Base-by-base conservation (phyloP, 371 early-diverging fungal genomes). In the Pancytospora philotis region DNA sequence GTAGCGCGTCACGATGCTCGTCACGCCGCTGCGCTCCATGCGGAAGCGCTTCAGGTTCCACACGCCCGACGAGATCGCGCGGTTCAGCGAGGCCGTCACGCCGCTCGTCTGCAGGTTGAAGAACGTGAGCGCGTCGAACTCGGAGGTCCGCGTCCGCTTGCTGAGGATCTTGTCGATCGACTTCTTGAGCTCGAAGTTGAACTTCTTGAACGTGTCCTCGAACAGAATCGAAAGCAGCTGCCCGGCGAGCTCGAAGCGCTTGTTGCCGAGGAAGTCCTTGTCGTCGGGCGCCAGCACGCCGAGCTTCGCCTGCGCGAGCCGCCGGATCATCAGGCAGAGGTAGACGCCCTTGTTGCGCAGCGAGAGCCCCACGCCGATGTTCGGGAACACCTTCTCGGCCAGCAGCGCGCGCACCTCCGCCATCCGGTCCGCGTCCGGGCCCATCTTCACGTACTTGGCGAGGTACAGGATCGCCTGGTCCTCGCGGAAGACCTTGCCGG, bases 21-120 rank as follows among this genome's bases (percentile, higher is more conserved):
- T 96, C 38, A 99, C 90, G 62, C 99, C 99, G 19, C 93, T 90
- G 49, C 97, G 86, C 76, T 99, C 98, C 98, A 99, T 98, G 83
- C 91, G 94, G 86, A 99, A 98, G 77, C 99, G 91, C 83, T 94
- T 96, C 66, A 99, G 84, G 52, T 86, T 89, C 99, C 99, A 99
- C 79, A 95, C 96, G 32, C 99, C 98, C 0, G 96, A 90, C 0
- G 93, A 91, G 66, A 99, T 96, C 50, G 97, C 90, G 16, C 96
- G 85, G 37, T 87, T 86, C 38, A 99, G 87, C 0, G 95, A 92
- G 39, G 88, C 86, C 0, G 97, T 93, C 76, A 99, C 93, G 69
- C 86, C 85, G 79, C 85, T 90, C 76, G 85, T 88, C 73, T 88
- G 93, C 77, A 87, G 84, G 67, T 82, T 85, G 31, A 89, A 84